Evolutionary conservation across 2,329 filamentous ascomycete genomes (phyloP).

Genomic region (Beauveria rudraprayagi): DNA sequence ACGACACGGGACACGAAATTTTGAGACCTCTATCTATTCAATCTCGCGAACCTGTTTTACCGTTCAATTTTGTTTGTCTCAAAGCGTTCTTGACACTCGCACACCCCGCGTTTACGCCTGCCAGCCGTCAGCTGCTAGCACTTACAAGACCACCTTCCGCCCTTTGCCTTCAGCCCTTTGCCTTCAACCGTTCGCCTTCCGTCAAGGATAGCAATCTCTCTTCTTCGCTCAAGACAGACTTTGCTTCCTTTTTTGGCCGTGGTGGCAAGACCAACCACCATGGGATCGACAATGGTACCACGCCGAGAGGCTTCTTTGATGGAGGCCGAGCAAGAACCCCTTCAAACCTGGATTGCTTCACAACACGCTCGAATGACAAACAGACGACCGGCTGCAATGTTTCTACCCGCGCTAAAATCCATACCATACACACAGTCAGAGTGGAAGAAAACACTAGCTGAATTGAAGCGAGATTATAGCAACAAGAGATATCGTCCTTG

Average conservation of each 20-base stretch:
- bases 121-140: neutral
- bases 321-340: neutral
- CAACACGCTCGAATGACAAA: conserved; percentile 1
- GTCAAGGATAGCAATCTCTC: neutral
- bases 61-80: neutral
- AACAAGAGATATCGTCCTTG: conserved; percentile 45
- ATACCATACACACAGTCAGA: conserved; percentile 39
- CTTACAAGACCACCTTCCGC: neutral
- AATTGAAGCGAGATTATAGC: conserved; percentile 47
- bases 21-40: neutral
- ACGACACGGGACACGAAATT: neutral
- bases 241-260: neutral
- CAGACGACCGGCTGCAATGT: conserved; percentile 14
- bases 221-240: neutral
- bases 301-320: neutral
- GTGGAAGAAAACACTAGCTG: conserved; percentile 43
- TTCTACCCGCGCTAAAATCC: conserved; percentile 16
- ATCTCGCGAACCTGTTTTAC: neutral
- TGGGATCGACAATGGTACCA: neutral
- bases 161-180: neutral
- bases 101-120: neutral
- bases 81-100: neutral
- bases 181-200: neutral
- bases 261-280: neutral
- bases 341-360: conserved; percentile 9